phyloP scores from a whole-genome alignment of 2,329 filamentous ascomycete genomes.

The Mollisia scopiformis region DNA sequence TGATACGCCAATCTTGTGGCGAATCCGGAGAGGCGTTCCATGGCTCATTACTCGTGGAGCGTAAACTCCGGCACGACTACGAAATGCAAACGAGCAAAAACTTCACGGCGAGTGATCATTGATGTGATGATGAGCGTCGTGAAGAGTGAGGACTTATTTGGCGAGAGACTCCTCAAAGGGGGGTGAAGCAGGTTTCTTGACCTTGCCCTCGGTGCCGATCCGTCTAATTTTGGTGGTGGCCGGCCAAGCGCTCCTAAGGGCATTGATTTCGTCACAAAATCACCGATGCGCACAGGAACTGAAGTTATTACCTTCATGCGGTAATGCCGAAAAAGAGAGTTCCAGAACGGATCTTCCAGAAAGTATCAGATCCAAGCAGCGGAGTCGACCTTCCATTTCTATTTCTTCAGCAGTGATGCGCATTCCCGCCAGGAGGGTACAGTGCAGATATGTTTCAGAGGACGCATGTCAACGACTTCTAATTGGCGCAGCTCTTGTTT shows the following conservation, averaged over 20 bases:
- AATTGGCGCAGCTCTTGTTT: constrained; percentile 4
- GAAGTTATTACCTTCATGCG: background rate
- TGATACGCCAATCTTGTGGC: background rate
- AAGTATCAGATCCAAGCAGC: background rate
- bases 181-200: background rate
- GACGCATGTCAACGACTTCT: background rate
- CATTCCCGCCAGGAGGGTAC: background rate
- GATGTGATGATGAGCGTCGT: background rate
- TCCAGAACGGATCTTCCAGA: constrained; percentile 5
- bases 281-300: no score
- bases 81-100: background rate
- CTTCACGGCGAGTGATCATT: background rate
- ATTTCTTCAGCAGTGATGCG: no score
- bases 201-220: constrained; percentile 2
- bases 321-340: background rate
- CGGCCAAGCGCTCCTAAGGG: constrained; percentile 1
- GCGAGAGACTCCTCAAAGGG: background rate
- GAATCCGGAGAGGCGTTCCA: background rate
- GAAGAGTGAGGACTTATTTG: background rate
- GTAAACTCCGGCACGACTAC: background rate
- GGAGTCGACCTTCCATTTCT: background rate
- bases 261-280: constrained; percentile 14
- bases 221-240: constrained; percentile 9
- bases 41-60: constrained; percentile 7
- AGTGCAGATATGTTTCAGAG: constrained; percentile 4